Base-by-base conservation (phyloP, 345 rosid species). In the Carallia pectinifolia region DNA sequence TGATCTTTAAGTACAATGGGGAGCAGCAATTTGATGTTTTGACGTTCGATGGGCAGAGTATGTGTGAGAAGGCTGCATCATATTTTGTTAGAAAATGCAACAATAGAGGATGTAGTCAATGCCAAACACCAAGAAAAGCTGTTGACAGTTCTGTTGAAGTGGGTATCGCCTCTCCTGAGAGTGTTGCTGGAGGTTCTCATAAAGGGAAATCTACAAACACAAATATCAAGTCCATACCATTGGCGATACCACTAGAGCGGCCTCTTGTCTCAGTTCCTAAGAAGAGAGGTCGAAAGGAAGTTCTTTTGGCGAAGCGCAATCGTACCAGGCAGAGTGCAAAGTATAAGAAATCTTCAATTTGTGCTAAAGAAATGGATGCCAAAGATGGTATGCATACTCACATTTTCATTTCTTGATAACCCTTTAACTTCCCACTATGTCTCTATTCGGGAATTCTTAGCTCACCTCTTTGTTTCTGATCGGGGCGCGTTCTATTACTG, bases 1-100 rank as follows among this genome's bases (percentile, higher is more conserved):
- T 93, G 85, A 71, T 89, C 75, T 90, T 93, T 61, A 87, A 77
- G 83, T 89, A 84, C 81, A 79, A 81, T 60, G 95, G 93, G 64
- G 75, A 72, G 16, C 88, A 95, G 29, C 80, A 79, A 50, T 90
- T 93, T 62, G 89, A 93, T 75, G 97, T 90, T 34, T 54, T 87
- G 62, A 66, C 85, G 65, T 85, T 93, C 55, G 85, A 89, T 62
- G 80, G 81, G 64, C 64, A 52, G 19, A 89, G 82, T 73, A 72
- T 82, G 74, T 93, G 97, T 52, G 95, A 93, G 84, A 93, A 85
- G 77, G 90, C 77, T 34, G 72, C 82, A 65, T 70, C 90, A 19
- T 90, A 89, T 65, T 87, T 92, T 69, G 82, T 82, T 47, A 85
- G 77, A 68, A 82, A 77, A 81, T 74, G 84, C 66, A 77, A 68